Evolutionary conservation across 2,329 filamentous ascomycete species (phyloP).

Genomic region (Colletotrichum sp.): DNA sequence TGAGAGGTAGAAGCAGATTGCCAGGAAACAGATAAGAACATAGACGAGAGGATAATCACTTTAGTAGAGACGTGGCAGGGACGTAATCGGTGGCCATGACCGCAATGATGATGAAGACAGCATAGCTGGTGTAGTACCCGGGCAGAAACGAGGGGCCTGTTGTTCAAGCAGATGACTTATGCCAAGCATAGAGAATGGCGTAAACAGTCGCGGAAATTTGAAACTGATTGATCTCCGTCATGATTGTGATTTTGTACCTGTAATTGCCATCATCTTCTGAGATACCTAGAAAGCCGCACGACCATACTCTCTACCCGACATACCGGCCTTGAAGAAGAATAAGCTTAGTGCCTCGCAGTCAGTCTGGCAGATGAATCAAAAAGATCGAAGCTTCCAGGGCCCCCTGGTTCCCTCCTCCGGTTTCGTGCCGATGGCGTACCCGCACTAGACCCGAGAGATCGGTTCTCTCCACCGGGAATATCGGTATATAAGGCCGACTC

Average conservation of each 20-base stretch:
- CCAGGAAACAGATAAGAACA: not conserved
- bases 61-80: not conserved
- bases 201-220: not conserved
- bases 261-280: not conserved
- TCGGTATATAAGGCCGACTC: not conserved
- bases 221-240: not conserved
- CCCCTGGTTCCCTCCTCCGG: not conserved
- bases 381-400: not conserved
- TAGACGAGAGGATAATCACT: not conserved
- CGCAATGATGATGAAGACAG: not conserved
- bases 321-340: not conserved
- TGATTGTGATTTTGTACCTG: not conserved
- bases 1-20: fast-evolving
- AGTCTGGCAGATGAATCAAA: not conserved
- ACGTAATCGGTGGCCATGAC: not conserved
- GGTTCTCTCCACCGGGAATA: not conserved
- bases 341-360: fast-evolving
- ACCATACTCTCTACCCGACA: not conserved
- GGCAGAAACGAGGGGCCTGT: not conserved
- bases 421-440: not conserved
- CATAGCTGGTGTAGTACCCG: fast-evolving
- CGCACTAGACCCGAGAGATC: not conserved
- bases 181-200: not conserved
- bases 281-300: fast-evolving
- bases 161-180: not conserved